Base-by-base conservation (phyloP, 2,329 filamentous ascomycete genomes). In the Aurifilum marmelostoma region DNA sequence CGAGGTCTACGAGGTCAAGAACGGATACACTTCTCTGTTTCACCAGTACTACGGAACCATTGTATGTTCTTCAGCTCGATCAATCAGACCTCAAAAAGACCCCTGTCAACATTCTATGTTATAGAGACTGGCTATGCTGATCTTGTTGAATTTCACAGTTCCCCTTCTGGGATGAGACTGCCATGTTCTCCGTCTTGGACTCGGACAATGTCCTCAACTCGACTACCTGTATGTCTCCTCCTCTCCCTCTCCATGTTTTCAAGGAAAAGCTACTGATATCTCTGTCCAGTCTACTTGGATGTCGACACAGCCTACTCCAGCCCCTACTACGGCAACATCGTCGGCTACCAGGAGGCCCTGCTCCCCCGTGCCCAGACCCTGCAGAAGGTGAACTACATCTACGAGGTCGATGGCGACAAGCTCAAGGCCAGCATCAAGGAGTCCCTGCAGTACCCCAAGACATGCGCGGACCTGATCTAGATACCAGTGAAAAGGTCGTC, bases 361-460 rank as follows among this genome's bases (percentile, higher is more conserved):
- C 64, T 66, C 24, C 71, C 72, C 0, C 68, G 62, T 3, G 54
- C 67, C 5, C 73, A 75, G 43, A 69, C 67, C 14, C 65, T 74
- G 41, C 66, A 71, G 47, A 58, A 70, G 29, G 73, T 74, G n/a
- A 72, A 73, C 59, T 74, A 68, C 27, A 60, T 74, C 32, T 69
- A 73, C 43, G 47, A 66, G n/a, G 65, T 74, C 32, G 70, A 74
- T 12, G 69, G 47, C 2, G 69, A 68, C 12, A 76, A 76, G 70
- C 82, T 85, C 75, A 69, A 77, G 71, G 75, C 75, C 27, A 81
- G 84, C 74, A 66, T 73, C 43, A 75, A 73, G 66, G 65, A 69
- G 37, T 69, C 73, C 8, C 37, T 75, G 72, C 77, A 69, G 80
- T 82, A 67, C 79, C 83, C 73, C 81, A 85, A 72, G 75, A 83